Evolutionary conservation across 1,139 yeast genomes (phyloP), one percentile per base, ranked within the genome.

Genomic region (Kurtzmaniella quercitrusa): DNA sequence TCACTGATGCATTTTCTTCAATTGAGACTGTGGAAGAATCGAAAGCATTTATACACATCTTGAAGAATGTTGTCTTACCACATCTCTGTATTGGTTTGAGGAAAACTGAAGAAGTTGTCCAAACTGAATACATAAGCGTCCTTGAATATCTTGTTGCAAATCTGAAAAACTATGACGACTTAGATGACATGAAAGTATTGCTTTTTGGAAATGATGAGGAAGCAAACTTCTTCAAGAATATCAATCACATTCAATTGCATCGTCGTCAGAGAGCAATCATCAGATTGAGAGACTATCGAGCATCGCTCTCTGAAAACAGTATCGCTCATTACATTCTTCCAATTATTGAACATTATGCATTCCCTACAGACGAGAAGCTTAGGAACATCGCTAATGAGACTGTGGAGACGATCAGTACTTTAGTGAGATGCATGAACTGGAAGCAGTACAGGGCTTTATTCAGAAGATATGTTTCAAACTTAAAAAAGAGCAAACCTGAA

Each of bases 301-400:
- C 73, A 23, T 70, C 69, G 8, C 62, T 91, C 12, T 63, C 75
- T 2, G 80, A 79, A 34, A 67, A 72, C 36, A 83, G 82, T 51
- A 81, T 91, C 45, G 76, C 95, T 0, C 94, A 88, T 55, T 90
- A 85, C 58, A 59, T 94, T 43, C 65, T 94, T 46, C 98, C 98
- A 2, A 77, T 91, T 48, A 73, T 90, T 50, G 98, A 93, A 65
- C 82, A 81, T 49, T 89, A 83, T 63, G 85, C 83, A 1, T 71
- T 73, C 48, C 70, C 80, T 59, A 58, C 70, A 7, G 68, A 70
- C 29, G 87, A 80, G 25, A 89, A 82, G 47, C 71, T 78, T 44
- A 79, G 88, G 57, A 83, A 84, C 52, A 67, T 91, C 49, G 79
- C 91, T 12, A 81, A 84, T 55, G 96, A 88, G 52, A 75, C 96